Evolutionary conservation across 2,329 filamentous ascomycete species (phyloP), one percentile per base, ranked within the genome.

Genomic region (Coleophoma eucalyptorum): DNA sequence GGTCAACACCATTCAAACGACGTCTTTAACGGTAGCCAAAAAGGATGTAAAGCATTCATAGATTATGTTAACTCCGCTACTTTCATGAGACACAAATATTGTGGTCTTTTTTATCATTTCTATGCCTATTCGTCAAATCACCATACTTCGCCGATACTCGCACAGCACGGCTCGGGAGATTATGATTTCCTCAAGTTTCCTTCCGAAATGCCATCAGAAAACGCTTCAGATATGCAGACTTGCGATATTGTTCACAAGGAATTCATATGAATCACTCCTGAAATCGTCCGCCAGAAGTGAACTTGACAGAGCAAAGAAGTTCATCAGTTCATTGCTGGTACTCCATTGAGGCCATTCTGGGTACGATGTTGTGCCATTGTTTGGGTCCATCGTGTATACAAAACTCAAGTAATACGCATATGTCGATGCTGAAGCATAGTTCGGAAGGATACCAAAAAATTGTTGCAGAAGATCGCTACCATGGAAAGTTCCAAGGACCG

Each of bases 401-500:
- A 93, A 93, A 46, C 80, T 84, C 60, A 85, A 74, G 62, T 90
- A 92, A 66, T 91, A 92, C 1, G 77, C 79, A 50, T 84, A 78
- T 42, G 84, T 82, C 10, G 79, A 75, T 5, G 62, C 65, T 26
- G 78, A 78, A 2, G 84, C 91, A 12, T 55, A 53, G 8, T 58
- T 52, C 12, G 60, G 58, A 4, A 49, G 35, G 1, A 51, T 77
- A n/a, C 60, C 50, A 1, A 59, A 55, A 55, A 90, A 90, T 0
- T 88, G 78, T 63, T 87, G 81, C 3, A 89, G 58, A 1, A 92
- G 59, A 58, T 92, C 89, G 1, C 78, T 81, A 13, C 69, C 85
- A 65, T 94, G 90, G 68, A 90, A 87, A 0, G 88, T 92, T 16
- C 90, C 89, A 0, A 93, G 67, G 44, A 92, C 68, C 0, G 89